phyloP scores from a whole-genome alignment of 2,329 filamentous ascomycete genomes.

The Colletotrichum orchidophilum region DNA sequence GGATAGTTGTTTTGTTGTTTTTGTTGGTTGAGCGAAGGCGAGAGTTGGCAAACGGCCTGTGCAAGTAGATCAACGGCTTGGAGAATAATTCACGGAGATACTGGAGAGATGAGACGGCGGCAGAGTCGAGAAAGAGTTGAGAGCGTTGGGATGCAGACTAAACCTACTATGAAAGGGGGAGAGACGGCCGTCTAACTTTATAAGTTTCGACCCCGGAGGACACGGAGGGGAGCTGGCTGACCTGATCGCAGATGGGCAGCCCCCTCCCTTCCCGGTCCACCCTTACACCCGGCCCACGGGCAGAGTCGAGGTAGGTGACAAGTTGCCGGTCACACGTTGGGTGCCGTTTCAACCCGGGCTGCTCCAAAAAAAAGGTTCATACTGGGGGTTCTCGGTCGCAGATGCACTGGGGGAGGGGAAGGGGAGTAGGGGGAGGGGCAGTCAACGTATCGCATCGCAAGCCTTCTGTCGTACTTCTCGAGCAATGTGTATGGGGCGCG shows the following conservation, averaged over 20 bases:
- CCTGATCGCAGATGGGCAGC: conserved; percentile 4
- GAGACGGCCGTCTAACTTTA: conserved; percentile 20
- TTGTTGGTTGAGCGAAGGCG: neutral
- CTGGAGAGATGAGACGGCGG: neutral
- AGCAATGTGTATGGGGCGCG: conserved; percentile 8
- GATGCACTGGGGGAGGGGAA: neutral
- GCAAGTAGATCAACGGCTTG: conserved; percentile 24
- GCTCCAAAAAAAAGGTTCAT: neutral
- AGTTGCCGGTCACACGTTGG: neutral
- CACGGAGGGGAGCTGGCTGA: conserved; percentile 6
- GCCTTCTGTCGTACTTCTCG: neutral
- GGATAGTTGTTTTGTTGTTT: neutral
- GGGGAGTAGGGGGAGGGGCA: neutral
- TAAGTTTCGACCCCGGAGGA: conserved; percentile 12
- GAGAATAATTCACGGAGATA: neutral
- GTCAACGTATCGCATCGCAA: neutral
- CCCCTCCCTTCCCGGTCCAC: neutral
- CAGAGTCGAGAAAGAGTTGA: neutral
- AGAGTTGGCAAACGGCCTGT: neutral
- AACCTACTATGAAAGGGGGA: neutral
- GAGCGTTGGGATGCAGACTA: neutral
- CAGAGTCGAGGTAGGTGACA: neutral
- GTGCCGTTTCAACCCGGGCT: conserved; percentile 6
- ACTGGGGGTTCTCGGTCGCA: neutral
- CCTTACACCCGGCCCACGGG: neutral